Conservation (phyloP, 2,329 filamentous ascomycete species). For the Beauveria australis region DNA sequence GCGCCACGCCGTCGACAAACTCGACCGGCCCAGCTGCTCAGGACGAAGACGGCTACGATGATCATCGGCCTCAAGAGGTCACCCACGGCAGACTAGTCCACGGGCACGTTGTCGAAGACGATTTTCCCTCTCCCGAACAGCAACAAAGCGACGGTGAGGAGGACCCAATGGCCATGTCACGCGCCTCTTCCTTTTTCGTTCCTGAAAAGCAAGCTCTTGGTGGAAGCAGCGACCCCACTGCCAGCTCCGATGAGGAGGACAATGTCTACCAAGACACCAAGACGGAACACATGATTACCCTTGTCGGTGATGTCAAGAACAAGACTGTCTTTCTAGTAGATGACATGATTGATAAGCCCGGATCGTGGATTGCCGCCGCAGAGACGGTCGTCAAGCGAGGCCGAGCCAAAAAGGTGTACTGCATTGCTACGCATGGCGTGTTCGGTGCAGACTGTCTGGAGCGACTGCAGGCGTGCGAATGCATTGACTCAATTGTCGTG, state of each 20-base stretch:
- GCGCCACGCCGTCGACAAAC: constrained; percentile 7
- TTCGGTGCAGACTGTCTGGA: constrained; percentile 86
- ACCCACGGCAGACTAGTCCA: constrained; percentile 86
- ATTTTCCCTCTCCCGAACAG: constrained; percentile 76
- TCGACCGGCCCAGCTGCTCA: constrained; percentile 22
- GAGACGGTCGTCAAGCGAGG: constrained; percentile 95
- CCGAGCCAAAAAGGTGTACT: constrained; percentile 87
- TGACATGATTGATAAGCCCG: constrained; percentile 97
- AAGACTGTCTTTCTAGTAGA: constrained; percentile 90
- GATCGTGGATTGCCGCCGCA: constrained; percentile 93
- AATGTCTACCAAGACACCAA: constrained; percentile 73
- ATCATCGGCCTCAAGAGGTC: constrained; percentile 78
- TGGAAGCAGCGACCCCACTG: constrained; percentile 75
- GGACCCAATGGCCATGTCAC: constrained; percentile 73
- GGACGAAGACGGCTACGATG: constrained; percentile 54
- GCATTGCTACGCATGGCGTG: constrained; percentile 92
- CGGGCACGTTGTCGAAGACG: constrained; percentile 90
- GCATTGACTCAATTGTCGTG: constrained; percentile 88
- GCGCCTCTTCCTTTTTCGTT: constrained; percentile 73
- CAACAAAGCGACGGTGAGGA: constrained; percentile 59
- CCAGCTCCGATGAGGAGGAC: constrained; percentile 85
- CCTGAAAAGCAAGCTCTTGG: constrained; percentile 62
- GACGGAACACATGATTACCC: constrained; percentile 88
- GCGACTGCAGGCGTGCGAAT: constrained; percentile 84
- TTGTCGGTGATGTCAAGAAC: constrained; percentile 90